Conservation (phyloP, 2,329 filamentous ascomycete species). For the Colletotrichum tropicale region DNA sequence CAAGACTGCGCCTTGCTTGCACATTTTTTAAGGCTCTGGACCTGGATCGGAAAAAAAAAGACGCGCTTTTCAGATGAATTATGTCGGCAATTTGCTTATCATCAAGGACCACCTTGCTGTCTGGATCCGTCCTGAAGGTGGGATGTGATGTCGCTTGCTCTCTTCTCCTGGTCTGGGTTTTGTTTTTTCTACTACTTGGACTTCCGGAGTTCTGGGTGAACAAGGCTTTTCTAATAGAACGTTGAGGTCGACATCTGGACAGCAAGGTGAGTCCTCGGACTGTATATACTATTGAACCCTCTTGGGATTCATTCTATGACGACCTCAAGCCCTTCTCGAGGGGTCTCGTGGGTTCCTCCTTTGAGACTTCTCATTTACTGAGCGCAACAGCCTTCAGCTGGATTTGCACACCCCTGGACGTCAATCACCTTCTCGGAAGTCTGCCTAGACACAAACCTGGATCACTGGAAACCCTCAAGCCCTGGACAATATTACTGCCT, state of each 20-base stretch:
- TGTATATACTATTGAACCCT: constrained; percentile 16
- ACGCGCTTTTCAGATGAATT: neutral
- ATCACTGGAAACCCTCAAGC: neutral
- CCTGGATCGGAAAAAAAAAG: constrained; percentile 20
- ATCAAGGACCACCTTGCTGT: constrained; percentile 20
- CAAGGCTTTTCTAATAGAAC: constrained; percentile 15
- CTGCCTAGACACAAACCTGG: neutral
- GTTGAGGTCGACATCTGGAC: constrained; percentile 20
- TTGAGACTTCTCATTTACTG: neutral
- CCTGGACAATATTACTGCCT: neutral
- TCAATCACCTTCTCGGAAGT: neutral
- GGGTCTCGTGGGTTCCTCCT: neutral
- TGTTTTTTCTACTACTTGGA: constrained; percentile 14
- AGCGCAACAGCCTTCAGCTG: neutral
- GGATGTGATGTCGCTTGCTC: constrained; percentile 18
- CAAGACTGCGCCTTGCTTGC: constrained; percentile 13
- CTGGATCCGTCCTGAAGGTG: constrained; percentile 8
- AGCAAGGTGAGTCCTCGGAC: constrained; percentile 22
- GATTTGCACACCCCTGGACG: neutral
- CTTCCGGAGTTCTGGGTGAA: constrained; percentile 20
- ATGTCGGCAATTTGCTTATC: neutral
- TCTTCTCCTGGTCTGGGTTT: constrained; percentile 17
- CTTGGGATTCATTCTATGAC: neutral
- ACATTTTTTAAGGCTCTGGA: constrained; percentile 5
- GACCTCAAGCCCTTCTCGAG: neutral